phyloP scores from a whole-genome alignment of 2,329 filamentous ascomycete genomes.

The Orbilia oligospora region DNA sequence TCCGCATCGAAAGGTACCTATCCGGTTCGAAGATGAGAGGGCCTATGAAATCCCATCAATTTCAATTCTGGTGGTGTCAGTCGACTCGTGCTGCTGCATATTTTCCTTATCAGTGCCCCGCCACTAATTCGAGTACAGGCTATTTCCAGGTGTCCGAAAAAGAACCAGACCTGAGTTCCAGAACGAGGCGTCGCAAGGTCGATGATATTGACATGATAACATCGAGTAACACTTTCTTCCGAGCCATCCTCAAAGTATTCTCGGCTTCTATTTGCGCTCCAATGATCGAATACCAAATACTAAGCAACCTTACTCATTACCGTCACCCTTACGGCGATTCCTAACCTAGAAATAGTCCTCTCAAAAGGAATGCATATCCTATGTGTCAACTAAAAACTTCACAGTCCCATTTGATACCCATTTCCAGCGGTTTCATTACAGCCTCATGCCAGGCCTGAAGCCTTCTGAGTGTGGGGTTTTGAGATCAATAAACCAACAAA shows the following conservation, averaged over 20 bases:
- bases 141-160: slow-evolving; percentile 45
- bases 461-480: slow-evolving; percentile 51
- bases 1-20: slow-evolving; percentile 29
- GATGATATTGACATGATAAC: slow-evolving; percentile 57
- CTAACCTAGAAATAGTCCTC: slow-evolving; percentile 4
- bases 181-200: slow-evolving; percentile 33
- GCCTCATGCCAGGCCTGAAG: slow-evolving; percentile 41
- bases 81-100: slow-evolving; percentile 39
- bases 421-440: slow-evolving; percentile 6
- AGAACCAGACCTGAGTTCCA: slow-evolving; percentile 13
- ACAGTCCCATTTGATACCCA: slow-evolving; percentile 40
- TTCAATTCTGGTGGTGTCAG: slow-evolving; percentile 45
- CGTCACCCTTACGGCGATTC: slow-evolving; percentile 35
- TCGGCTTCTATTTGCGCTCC: slow-evolving; percentile 37
- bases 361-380: slow-evolving; percentile 45
- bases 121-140: slow-evolving; percentile 25
- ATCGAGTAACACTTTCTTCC: slow-evolving; percentile 58
- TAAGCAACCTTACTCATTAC: slow-evolving; percentile 35
- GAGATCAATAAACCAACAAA: slow-evolving; percentile 7
- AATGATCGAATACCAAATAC: slow-evolving; percentile 43
- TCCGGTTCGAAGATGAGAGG: slow-evolving; percentile 25
- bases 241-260: slow-evolving; percentile 26
- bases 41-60: slow-evolving; percentile 24
- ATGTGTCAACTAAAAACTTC: slow-evolving; percentile 49
- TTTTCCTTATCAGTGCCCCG: slow-evolving; percentile 49